Evolutionary conservation across 2,329 filamentous ascomycete genomes (phyloP).

Genomic region (Xylariaceae sp.): DNA sequence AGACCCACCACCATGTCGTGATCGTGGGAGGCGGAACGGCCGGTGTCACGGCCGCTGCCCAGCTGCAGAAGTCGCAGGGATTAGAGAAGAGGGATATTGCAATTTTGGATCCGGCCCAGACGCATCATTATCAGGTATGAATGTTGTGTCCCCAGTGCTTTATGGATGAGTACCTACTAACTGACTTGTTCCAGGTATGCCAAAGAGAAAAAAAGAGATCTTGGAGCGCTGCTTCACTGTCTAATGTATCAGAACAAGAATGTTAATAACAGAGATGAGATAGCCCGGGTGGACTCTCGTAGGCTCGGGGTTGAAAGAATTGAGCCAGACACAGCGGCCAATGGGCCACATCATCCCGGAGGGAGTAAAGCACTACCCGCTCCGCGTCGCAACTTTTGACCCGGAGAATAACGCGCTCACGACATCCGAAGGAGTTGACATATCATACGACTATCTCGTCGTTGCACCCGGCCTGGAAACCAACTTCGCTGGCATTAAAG

Average conservation of each 20-base stretch:
- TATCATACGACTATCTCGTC: conserved; percentile 38
- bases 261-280: no score
- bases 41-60: conserved; percentile 64
- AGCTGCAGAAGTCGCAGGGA: conserved; percentile 49
- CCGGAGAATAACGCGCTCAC: conserved; percentile 36
- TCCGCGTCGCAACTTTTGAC: conserved; percentile 33
- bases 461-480: conserved; percentile 37
- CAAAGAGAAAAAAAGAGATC: neutral
- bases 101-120: conserved; percentile 34
- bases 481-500: conserved; percentile 35
- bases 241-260: no score
- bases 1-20: conserved; percentile 58
- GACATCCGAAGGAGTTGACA: conserved; percentile 34
- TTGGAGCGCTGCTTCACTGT: no score
- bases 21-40: conserved; percentile 66
- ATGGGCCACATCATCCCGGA: conserved; percentile 32
- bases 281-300: conserved; percentile 40
- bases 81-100: conserved; percentile 35
- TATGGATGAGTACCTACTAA: neutral
- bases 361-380: conserved; percentile 35
- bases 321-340: conserved; percentile 29
- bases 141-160: neutral
- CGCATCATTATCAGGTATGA: conserved; percentile 35
- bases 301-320: conserved; percentile 33
- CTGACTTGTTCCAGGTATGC: conserved; percentile 6